phyloP scores from a whole-genome alignment of 768 basidiomycete species.

The Tephrocybe sp. region DNA sequence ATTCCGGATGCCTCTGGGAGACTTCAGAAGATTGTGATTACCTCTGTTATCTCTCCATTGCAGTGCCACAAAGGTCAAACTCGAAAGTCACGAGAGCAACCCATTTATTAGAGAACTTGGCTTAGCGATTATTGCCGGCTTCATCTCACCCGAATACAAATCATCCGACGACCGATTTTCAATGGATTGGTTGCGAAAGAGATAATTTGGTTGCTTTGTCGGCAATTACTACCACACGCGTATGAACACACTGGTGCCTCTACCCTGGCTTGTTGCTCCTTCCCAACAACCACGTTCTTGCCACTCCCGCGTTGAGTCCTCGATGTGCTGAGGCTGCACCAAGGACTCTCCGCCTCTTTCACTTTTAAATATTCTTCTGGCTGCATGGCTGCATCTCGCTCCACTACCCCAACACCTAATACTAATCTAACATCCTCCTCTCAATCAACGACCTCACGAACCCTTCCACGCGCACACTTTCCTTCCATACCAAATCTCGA shows the following conservation, averaged over 20 bases:
- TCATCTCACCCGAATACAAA: constrained; percentile 4
- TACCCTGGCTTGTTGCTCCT: constrained; percentile 19
- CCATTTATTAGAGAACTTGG: not conserved
- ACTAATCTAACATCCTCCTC: constrained; percentile 36
- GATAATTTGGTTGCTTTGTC: constrained; percentile 21
- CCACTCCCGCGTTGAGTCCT: constrained; percentile 29
- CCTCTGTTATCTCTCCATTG: not conserved
- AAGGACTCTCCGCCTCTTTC: constrained; percentile 34
- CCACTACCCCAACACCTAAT: constrained; percentile 45
- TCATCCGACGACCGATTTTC: constrained; percentile 3
- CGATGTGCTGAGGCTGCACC: constrained; percentile 46
- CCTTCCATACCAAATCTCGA: constrained; percentile 21
- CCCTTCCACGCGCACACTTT: constrained; percentile 35
- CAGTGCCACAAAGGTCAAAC: not conserved
- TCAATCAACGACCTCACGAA: constrained; percentile 43
- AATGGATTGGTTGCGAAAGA: constrained; percentile 16
- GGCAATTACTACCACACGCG: constrained; percentile 17
- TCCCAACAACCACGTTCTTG: constrained; percentile 18
- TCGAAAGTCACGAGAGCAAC: constrained; percentile 13
- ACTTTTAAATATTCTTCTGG: constrained; percentile 27
- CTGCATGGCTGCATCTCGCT: constrained; percentile 53
- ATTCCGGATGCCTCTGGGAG: constrained; percentile 20
- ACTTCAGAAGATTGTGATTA: constrained; percentile 1
- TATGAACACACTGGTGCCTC: constrained; percentile 21
- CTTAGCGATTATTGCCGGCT: constrained; percentile 13